Base-by-base conservation (phyloP, 441 rosid genomes). In the Arabidopsis hybrid region DNA sequence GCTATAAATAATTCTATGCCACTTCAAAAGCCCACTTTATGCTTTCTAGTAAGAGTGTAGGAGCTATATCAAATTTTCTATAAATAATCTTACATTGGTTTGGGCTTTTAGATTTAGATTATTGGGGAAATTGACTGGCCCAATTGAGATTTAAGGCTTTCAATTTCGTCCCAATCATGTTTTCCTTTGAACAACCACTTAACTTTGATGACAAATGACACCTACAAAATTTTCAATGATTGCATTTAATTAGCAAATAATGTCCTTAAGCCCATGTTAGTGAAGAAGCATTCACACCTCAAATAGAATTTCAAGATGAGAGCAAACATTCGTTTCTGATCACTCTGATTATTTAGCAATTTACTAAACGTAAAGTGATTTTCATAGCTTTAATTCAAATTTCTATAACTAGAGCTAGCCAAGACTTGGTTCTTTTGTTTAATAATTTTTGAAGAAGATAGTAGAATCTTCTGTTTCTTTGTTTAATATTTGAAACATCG, bases 291-390 rank as follows among this genome's bases (percentile, higher is more conserved):
- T 73, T 26, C 29, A 26, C 50, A 35, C 50, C 36, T 53, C 49
- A 64, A 45, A 35, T n/a, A 45, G 4, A 55, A 21, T 2, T 6
- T 46, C 4, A 46, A 17, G 8, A 8, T 29, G 53, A 45, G 58
- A 35, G 43, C 71, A 73, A 55, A 73, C 71, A 65, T 64, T 58
- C 46, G 9, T 50, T 26, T 57, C 72, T 46, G 52, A 73, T 7
- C 42, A 46, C 46, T 21, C 32, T 73, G 34, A 56, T 56, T 55
- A 11, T 21, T 43, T 36, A 21, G 21, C 38, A n/a, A 13, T 35
- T 56, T 14, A 29, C 14, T 36, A 39, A 63, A 43, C 14, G 4
- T 61, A 42, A 26, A 26, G 29, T 2, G 29, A 26, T 26, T 3
- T 26, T 26, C 29, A 26, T 26, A 26, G 29, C 29, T 26, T 26